Conservation (phyloP, 495 filamentous ascomycete species). For the Aspergillus ellipticus region DNA sequence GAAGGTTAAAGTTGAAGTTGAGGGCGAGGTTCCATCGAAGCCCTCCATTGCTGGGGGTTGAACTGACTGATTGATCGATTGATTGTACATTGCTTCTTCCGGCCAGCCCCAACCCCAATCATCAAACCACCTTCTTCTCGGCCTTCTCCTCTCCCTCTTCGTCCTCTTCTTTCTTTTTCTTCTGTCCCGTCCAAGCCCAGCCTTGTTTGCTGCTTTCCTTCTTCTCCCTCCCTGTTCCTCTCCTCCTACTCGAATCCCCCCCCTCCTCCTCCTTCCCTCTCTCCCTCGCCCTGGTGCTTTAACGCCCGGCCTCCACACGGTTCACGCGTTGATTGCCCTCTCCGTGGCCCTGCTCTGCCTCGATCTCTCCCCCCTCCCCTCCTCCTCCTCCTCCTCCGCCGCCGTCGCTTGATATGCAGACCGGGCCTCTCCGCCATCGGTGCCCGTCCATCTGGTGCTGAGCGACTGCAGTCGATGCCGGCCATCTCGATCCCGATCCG, state of each 20-base stretch:
- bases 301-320: background rate
- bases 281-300: background rate
- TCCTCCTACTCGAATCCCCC: background rate
- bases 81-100: background rate
- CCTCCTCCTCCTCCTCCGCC: slow-evolving; percentile 3
- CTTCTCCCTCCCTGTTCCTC: slow-evolving; percentile 5
- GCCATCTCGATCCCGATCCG: slow-evolving; percentile 4
- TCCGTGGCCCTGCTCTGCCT: background rate
- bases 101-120: slow-evolving; percentile 2
- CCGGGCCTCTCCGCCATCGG: background rate
- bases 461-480: slow-evolving; percentile 12
- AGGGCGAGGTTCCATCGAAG: background rate
- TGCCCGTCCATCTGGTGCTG: slow-evolving; percentile 1
- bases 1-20: background rate
- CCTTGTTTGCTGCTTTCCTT: background rate
- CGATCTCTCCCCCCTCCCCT: background rate
- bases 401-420: slow-evolving; percentile 7
- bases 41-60: background rate
- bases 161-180: slow-evolving; percentile 4
- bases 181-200: background rate
- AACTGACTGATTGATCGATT: background rate
- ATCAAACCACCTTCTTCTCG: slow-evolving; percentile 1
- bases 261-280: background rate
- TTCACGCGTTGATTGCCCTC: background rate
- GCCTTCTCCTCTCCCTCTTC: background rate